These are phyloP conservation scores for Aspergillus texensis DNA, from an alignment of 2,329 filamentous ascomycete genomes.

Conservation along the genomic window DNA sequence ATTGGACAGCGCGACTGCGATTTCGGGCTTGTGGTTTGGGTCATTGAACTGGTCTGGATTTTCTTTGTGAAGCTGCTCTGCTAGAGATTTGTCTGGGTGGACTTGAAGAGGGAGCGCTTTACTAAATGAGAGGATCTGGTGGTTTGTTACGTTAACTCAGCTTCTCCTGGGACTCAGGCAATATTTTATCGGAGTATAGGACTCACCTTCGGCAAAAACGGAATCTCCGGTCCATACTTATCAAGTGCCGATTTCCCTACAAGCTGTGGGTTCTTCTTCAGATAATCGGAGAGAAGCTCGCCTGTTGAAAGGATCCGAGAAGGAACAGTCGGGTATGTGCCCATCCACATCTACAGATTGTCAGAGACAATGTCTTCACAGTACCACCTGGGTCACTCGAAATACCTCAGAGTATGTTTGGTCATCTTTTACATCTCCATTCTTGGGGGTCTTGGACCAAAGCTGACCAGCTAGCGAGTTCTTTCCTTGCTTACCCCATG, in stretches of 20 bases:
- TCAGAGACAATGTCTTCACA: background rate
- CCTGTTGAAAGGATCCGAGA: slow-evolving; percentile 65
- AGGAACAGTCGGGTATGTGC: slow-evolving; percentile 72
- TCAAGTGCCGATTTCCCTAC: slow-evolving; percentile 64
- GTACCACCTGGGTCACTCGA: background rate
- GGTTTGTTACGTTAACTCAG: background rate
- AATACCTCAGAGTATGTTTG: slow-evolving; percentile 64
- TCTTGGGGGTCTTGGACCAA: slow-evolving; percentile 66
- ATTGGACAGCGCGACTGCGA: slow-evolving; percentile 69
- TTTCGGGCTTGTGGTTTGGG: slow-evolving; percentile 78
- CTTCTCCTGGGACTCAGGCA: background rate
- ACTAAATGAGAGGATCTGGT: slow-evolving; percentile 68
- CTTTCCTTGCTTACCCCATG: slow-evolving; percentile 70
- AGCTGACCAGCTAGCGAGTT: slow-evolving; percentile 67
- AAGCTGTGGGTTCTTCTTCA: slow-evolving; percentile 65
- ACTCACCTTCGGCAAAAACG: slow-evolving; percentile 69
- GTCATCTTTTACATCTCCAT: slow-evolving; percentile 65
- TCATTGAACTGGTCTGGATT: slow-evolving; percentile 70
- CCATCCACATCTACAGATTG: slow-evolving; percentile 67
- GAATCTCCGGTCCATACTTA: slow-evolving; percentile 67
- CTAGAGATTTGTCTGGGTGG: slow-evolving; percentile 71
- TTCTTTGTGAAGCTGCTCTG: slow-evolving; percentile 63
- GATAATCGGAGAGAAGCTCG: slow-evolving; percentile 65
- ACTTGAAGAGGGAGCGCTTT: slow-evolving; percentile 76
- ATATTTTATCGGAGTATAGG: background rate